A percentile compares a stretch with the other conserved stretches of the same genome.
phyloP scores from a whole-genome alignment of 164 flowering plant genomes.

The Liquidambar formosana region DNA sequence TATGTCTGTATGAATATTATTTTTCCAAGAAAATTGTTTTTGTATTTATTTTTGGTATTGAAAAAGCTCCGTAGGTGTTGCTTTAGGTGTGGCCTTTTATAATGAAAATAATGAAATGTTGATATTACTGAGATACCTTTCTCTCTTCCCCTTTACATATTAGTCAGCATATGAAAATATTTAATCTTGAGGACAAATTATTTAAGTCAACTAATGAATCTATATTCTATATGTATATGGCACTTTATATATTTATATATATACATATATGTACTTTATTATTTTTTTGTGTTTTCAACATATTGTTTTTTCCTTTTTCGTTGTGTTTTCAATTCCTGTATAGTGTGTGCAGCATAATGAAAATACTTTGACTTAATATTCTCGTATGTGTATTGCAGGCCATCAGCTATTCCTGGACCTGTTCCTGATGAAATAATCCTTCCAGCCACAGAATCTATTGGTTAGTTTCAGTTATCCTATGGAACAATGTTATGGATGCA shows the following conservation, averaged over 20 bases:
- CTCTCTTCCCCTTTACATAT: background rate
- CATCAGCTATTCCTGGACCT: conserved; percentile 92
- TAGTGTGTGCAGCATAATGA: too few relatives aligned
- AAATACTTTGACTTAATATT: background rate
- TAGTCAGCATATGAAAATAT: background rate
- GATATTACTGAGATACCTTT: background rate
- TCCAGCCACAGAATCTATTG: conserved; percentile 79
- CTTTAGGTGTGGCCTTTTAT: too few relatives aligned
- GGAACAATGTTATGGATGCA: background rate
- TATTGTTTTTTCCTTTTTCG: background rate
- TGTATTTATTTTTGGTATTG: background rate
- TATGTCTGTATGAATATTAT: background rate
- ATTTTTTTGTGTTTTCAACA: background rate
- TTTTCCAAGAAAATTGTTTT: background rate
- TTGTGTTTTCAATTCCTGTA: too few relatives aligned
- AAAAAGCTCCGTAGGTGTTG: background rate
- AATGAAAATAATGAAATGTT: too few relatives aligned
- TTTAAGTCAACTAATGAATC: background rate
- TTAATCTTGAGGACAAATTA: background rate
- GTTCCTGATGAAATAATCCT: conserved; percentile 86
- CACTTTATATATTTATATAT: background rate
- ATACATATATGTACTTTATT: background rate
- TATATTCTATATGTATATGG: background rate
- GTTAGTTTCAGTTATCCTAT: conserved; percentile 38
- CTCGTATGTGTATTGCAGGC: conserved; percentile 43